Conservation (phyloP, 2,329 filamentous ascomycete genomes). For the Orbilia quercus region DNA sequence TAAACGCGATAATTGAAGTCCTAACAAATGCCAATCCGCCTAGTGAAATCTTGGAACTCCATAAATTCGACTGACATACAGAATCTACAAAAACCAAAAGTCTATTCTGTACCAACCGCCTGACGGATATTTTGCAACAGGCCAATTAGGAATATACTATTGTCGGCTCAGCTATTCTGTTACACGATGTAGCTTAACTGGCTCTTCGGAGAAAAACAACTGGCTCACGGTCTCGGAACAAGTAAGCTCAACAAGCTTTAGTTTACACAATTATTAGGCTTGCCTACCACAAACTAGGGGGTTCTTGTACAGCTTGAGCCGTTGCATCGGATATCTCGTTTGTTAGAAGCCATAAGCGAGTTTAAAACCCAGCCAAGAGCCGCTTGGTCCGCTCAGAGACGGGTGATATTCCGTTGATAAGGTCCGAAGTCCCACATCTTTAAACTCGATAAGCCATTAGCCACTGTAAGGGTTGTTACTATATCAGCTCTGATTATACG, state of each 20-base stretch:
- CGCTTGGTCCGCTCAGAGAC: conserved; percentile 21
- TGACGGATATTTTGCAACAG: too few species aligned
- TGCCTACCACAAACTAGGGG: not conserved
- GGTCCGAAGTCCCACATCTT: not conserved
- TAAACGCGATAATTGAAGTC: conserved; percentile 45
- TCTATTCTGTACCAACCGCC: too few species aligned
- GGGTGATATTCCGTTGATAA: not conserved
- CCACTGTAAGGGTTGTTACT: too few species aligned
- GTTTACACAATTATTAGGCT: not conserved
- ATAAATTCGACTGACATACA: not conserved
- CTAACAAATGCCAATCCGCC: conserved; percentile 31
- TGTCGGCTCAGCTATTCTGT: too few species aligned
- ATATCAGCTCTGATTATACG: not conserved
- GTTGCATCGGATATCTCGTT: conserved; percentile 34
- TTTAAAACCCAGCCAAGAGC: conserved; percentile 21
- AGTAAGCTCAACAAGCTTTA: not conserved
- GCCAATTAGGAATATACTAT: too few species aligned
- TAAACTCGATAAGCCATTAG: not conserved
- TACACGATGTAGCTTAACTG: too few species aligned
- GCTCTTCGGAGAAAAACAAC: not conserved
- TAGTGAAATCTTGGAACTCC: conserved; percentile 9
- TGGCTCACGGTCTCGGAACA: too few species aligned
- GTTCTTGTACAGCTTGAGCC: not conserved
- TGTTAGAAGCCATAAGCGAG: conserved; percentile 40
- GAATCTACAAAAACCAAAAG: not conserved